Percentiles rank a stretch among this genome's conserved stretches.
These are phyloP conservation scores for Carex pumila DNA, from an alignment of 176 grass and related monocot genomes.

Conservation along the genomic window DNA sequence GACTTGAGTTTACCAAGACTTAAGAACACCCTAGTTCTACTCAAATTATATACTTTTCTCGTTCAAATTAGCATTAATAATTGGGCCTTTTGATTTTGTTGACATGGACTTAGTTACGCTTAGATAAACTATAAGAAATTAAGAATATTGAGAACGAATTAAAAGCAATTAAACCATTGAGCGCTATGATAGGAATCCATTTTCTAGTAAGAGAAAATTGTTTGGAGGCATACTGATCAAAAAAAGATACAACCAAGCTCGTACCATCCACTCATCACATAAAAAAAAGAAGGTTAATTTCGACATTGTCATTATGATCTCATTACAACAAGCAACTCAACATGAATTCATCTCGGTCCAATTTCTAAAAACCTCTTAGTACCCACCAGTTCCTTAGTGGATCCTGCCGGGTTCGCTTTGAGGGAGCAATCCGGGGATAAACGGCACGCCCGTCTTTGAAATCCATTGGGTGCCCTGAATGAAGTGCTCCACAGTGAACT, in stretches of 20 bases:
- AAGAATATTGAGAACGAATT: background rate
- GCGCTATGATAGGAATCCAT: background rate
- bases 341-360: background rate
- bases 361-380: background rate
- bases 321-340: background rate
- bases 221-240: background rate
- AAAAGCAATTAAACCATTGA: background rate
- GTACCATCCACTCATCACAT: background rate
- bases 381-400: slow-evolving; percentile 24
- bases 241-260: slow-evolving; percentile 6
- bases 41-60: background rate
- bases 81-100: background rate
- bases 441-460: slow-evolving; percentile 48
- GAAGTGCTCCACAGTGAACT: slow-evolving; percentile 55
- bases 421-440: slow-evolving; percentile 48
- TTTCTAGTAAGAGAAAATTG: slow-evolving; percentile 3
- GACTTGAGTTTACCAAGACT: no score
- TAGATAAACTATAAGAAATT: background rate
- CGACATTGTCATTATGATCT: background rate
- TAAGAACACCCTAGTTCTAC: no score
- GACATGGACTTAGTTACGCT: background rate
- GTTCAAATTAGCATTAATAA: background rate
- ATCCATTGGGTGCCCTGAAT: slow-evolving; percentile 65
- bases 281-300: background rate
- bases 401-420: slow-evolving; percentile 24